Base-by-base conservation (phyloP, 139 green algal genomes). In the Gonium pectorale region DNA sequence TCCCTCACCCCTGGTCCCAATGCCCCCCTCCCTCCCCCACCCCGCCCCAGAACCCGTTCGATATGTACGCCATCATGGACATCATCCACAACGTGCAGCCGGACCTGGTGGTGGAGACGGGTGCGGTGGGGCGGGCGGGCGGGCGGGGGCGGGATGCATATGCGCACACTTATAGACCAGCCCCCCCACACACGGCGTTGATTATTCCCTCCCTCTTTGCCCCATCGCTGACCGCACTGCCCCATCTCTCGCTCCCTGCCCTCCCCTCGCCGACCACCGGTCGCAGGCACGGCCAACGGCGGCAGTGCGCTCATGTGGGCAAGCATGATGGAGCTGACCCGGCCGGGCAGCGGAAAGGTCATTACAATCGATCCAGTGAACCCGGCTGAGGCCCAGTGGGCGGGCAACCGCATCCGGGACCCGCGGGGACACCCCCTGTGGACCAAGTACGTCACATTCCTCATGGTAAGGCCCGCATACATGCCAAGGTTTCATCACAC, bases 261-360 rank as follows among this genome's bases (percentile, higher is more conserved):
- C n/a, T n/a, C n/a, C n/a, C n/a, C 60, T 40, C 49, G 38, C 2
- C 29, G 8, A 0, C 67, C 35, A 31, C 4, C 26, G n/a, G 22
- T 29, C 51, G 3, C 62, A 90, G 82, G 88, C 24, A 90, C 89
- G 52, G 89, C 89, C n/a, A 92, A 92, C 52, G 89, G 89, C 70
- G 89, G 89, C 69, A 86, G 69, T 17, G 86, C 89, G 27, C 77
- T 92, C 44, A 52, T 92, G 86, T 92, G 89, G 89, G 86, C 89
- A 0, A 82, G 54, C 38, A 66, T 92, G 33, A 38, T 92, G 64
- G 49, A 92, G n/a, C 56, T 90, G 63, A 46, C 33, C 24, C 63
- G 77, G 31, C 31, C 87, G 15, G 19, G 80, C 11, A 54, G 67
- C n/a, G 56, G 66, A 24, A 70, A 67, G 13, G 78, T 90, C 0